Conservation (phyloP, 176 grass and related monocot species). For the Carex pumila region DNA sequence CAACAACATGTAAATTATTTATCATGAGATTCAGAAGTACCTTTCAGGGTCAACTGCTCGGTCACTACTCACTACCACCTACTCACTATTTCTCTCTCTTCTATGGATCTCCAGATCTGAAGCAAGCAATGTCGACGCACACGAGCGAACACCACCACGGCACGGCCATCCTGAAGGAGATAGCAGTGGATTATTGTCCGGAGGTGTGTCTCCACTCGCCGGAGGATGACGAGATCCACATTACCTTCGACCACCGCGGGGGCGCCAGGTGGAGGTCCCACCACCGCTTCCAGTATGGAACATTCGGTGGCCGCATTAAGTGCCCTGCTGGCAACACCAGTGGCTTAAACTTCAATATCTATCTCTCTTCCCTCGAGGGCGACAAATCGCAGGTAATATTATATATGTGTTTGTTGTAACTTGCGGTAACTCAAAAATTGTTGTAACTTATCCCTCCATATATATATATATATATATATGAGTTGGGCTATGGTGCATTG, state of each 20-base stretch:
- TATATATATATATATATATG: too few species aligned
- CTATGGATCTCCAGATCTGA: background rate
- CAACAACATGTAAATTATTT: too few species aligned
- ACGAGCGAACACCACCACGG: conserved; percentile 27
- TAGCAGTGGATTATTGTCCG: conserved; percentile 55
- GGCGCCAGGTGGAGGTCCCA: conserved; percentile 48
- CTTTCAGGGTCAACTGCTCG: background rate
- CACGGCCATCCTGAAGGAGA: conserved; percentile 29
- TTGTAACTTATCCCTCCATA: too few species aligned
- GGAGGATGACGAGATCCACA: conserved; percentile 41
- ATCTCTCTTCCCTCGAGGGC: conserved; percentile 63
- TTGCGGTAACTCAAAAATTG: too few species aligned
- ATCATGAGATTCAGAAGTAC: too few species aligned
- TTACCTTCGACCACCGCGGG: conserved; percentile 54
- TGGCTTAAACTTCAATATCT: conserved; percentile 71
- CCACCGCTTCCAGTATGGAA: conserved; percentile 37
- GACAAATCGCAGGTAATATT: conserved; percentile 20
- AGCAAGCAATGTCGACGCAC: background rate
- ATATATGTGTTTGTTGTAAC: too few species aligned
- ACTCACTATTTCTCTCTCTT: background rate
- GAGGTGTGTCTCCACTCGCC: conserved; percentile 29
- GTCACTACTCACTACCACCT: background rate
- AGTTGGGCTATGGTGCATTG: too few species aligned
- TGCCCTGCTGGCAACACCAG: conserved; percentile 36
- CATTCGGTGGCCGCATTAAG: conserved; percentile 32